phyloP scores from a whole-genome alignment of 352 stramenopile species.

The Thalassiosira hispida region DNA sequence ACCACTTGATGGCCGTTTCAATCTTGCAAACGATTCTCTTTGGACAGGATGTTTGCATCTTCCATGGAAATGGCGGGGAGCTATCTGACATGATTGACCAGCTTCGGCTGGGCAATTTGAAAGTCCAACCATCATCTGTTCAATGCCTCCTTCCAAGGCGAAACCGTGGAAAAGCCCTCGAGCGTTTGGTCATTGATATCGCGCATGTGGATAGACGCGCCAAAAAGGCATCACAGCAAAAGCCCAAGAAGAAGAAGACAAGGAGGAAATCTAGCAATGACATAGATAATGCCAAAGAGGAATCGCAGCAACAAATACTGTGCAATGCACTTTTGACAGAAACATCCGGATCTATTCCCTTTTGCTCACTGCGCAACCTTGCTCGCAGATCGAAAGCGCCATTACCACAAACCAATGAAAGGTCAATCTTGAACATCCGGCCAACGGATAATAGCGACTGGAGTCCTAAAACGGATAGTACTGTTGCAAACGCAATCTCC shows the following conservation, averaged over 20 bases:
- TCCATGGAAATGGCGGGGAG: background rate
- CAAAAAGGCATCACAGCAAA: conserved; percentile 30
- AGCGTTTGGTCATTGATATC: conserved; percentile 75
- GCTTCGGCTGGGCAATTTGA: conserved; percentile 3
- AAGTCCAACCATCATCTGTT: conserved; percentile 22
- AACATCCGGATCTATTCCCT: conserved; percentile 55
- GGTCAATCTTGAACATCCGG: conserved; percentile 62
- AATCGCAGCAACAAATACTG: conserved; percentile 21
- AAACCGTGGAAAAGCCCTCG: conserved; percentile 77
- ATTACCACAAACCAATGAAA: conserved; percentile 50
- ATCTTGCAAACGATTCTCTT: conserved; percentile 70
- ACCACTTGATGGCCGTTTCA: conserved; percentile 59
- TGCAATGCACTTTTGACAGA: conserved; percentile 46
- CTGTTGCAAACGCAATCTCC: conserved; percentile 71
- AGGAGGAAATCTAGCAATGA: conserved; percentile 8
- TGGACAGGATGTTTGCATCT: conserved; percentile 9
- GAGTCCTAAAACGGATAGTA: conserved; percentile 69
- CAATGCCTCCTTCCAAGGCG: conserved; percentile 59
- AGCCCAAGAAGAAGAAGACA: conserved; percentile 26
- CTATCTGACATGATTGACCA: conserved; percentile 9
- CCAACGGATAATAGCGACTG: conserved; percentile 64
- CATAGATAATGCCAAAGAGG: background rate
- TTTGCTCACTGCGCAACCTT: conserved; percentile 71
- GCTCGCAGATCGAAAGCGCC: conserved; percentile 63
- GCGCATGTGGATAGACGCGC: conserved; percentile 46